These are phyloP conservation scores for Cucurbita moschata DNA, from an alignment of 306 rosid genomes.

Conservation along the genomic window DNA sequence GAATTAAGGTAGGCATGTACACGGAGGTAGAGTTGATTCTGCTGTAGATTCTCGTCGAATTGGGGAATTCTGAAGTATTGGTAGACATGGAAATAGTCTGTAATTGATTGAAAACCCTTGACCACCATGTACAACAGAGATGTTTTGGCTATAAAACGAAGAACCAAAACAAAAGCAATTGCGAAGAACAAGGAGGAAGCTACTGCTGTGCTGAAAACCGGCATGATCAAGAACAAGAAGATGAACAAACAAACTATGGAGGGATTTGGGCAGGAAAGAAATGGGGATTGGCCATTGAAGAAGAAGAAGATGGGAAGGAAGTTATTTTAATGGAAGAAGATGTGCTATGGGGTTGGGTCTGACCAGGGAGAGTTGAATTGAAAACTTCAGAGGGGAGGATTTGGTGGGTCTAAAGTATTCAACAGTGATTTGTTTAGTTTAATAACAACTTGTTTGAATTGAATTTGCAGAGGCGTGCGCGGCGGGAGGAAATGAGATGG, in stretches of 20 bases:
- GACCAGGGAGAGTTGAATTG: constrained; percentile 1
- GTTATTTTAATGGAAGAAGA: background rate
- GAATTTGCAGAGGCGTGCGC: background rate
- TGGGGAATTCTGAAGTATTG: constrained; percentile 66
- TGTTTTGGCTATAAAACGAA: constrained; percentile 45
- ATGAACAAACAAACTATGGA: background rate
- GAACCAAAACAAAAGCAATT: constrained; percentile 12
- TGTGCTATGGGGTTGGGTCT: background rate
- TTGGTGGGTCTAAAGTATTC: background rate
- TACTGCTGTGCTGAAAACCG: background rate
- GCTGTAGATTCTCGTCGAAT: constrained; percentile 36
- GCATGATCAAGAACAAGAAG: background rate
- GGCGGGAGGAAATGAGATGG: background rate
- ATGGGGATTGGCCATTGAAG: background rate
- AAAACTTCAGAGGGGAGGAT: background rate
- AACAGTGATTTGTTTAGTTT: background rate
- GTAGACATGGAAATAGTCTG: constrained; percentile 35
- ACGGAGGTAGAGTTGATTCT: constrained; percentile 60
- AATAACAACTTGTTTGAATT: background rate
- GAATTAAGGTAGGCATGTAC: constrained; percentile 55
- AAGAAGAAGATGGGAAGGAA: background rate
- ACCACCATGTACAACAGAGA: constrained; percentile 38
- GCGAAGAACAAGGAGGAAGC: constrained; percentile 16
- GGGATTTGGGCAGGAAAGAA: background rate
- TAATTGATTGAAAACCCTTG: constrained; percentile 40